Conservation (phyloP, 2,329 filamentous ascomycete genomes). For the Whalleya microplaca region DNA sequence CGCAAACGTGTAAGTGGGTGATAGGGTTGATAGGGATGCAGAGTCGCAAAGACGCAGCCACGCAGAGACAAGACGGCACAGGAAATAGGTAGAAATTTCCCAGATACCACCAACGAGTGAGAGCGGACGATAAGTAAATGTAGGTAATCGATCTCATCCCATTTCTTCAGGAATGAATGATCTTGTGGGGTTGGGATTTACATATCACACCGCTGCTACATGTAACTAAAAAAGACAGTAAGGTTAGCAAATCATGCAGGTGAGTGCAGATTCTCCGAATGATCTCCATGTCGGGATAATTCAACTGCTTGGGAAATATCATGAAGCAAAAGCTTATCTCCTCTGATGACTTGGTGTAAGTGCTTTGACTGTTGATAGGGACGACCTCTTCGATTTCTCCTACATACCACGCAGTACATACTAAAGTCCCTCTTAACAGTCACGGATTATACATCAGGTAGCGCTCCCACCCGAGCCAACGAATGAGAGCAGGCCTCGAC, state of each 20-base stretch:
- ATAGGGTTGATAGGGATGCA: neutral
- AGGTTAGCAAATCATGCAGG: too few relatives aligned
- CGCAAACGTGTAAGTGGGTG: too few relatives aligned
- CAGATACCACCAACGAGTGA: neutral
- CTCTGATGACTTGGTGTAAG: neutral
- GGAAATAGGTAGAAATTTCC: neutral
- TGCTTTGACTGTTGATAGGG: neutral
- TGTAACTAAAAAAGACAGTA: neutral
- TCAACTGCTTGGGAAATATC: neutral
- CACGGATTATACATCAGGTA: neutral
- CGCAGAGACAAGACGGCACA: neutral
- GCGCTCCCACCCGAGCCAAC: neutral
- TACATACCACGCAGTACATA: too few relatives aligned
- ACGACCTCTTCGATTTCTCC: neutral
- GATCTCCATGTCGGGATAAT: neutral
- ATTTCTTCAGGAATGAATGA: neutral
- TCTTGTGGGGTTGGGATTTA: neutral
- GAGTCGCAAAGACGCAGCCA: neutral
- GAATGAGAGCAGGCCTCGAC: constrained; percentile 3
- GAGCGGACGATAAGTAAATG: neutral
- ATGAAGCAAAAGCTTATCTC: neutral
- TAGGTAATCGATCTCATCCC: neutral
- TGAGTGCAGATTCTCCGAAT: too few relatives aligned
- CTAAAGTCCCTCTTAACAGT: too few relatives aligned
- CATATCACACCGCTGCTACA: neutral